Evolutionary conservation across 2,329 filamentous ascomycete species (phyloP), one percentile per base, ranked within the genome.

Genomic region (Claviceps sp.): DNA sequence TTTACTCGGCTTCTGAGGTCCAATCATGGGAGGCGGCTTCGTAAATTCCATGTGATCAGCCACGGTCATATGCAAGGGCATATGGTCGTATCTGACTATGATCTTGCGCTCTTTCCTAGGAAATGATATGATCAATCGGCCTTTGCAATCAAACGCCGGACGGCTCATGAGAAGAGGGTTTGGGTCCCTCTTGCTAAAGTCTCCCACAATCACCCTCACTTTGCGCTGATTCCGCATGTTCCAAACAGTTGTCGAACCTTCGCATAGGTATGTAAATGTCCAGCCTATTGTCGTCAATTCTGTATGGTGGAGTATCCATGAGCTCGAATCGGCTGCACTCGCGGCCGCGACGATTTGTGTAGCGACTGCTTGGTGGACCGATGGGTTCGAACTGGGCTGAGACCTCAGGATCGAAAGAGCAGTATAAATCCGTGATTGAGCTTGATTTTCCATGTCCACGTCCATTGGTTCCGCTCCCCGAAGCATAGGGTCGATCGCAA

Each of bases 81-180:
- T 77, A 57, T 82, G 78, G 37, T 75, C 71, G 57, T 81, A 80
- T 53, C 74, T 75, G 51, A 81, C 66, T 11, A 71, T 68, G 41
- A 81, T 72, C 8, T 67, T 63, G 37, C 72, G 71, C 34, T 65
- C 70, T 24, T 66, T 68, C 51, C 71, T 72, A 6, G 71, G 69
- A 55, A 82, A 81, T 1, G 68, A 61, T 44, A 82, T 68, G 2
- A 63, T 68, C 18, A 81, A 61, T 0, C 67, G 67, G 18, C 78
- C 78, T 40, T 74, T 70, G 54, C 78, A 82, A 57, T 82, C 77
- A 56, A 80, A 82, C 0, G 78, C 78, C 50, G 78, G 78, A 14
- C 78, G 75, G 30, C 65, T 75, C 78, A 55, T 18, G 42, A 37
- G 37, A 26, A 69, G 54, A 1, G 70, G 65, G 56, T 80, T 73